Evolutionary conservation across 1,284 basidiomycete genomes (phyloP), one percentile per base, ranked within the genome.

Genomic region (Leccinum colubrinum): DNA sequence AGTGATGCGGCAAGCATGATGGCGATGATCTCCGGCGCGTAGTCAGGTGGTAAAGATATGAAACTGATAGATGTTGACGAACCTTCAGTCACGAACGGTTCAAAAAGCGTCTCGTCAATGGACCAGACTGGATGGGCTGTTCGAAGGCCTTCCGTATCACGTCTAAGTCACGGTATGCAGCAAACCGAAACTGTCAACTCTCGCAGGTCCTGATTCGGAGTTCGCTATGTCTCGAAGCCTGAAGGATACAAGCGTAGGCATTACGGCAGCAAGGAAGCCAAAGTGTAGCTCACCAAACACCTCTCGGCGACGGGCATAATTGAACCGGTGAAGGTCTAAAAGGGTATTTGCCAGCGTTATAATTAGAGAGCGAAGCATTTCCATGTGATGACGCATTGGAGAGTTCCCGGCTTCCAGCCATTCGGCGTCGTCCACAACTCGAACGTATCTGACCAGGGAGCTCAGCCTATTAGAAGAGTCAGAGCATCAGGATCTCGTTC

Each of bases 101-200:
- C 86, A 59, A 83, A 84, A 52, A 86, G 74, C 39, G 80, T 78
- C 64, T 84, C 85, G 25, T 79, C 74, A 43, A 81, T 76, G 37
- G 79, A 78, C 82, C 79, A 4, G 76, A 75, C 57, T 84, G 81
- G 22, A 90, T 76, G 11, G 84, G 80, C 30, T 79, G 78, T 68
- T 91, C 88, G 62, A 93, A 91, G 1, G 86, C 85, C 60, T 81
- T 77, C 48, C 86, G 81, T 53, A 91, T 84, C 3, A 83, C 81
- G 65, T 87, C 86, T 30, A 93, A 77, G 69, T 92, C 86, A 8
- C 87, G 81, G 66, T 89, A 90, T 17, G 87, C 86, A 1, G 85
- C 88, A 67, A 86, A 84, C 2, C 88, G 83, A 70, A 93, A 91
- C 20, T 84, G 82, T 35, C 78, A 76, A 56, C 83, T 80, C 59